Evolutionary conservation across 1,139 yeast genomes (phyloP), one percentile per base, ranked within the genome.

Genomic region (Geotrichum phurueaensis): DNA sequence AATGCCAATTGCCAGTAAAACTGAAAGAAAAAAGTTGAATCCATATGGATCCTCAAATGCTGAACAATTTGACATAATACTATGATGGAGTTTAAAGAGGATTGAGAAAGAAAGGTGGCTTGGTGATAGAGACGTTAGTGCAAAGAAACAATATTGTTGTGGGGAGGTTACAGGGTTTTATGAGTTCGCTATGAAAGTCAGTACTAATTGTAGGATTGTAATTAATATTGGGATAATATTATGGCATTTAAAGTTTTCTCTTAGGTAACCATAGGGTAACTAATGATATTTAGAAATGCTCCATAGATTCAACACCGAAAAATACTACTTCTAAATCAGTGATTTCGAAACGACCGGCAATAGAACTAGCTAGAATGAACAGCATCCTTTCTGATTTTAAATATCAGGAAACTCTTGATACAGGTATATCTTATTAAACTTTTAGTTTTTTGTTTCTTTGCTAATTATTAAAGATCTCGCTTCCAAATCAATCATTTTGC

Each of bases 1-100:
- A 29, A 90, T 87, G 3, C 94, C 96, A 1, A 82, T 60, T 0
- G 92, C 84, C 53, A 88, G 79, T 9, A 76, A 63, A 0, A 83
- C 65, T 62, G 87, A 83, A 23, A 86, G 69, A 6, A 75, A 70
- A 58, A 86, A 79, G 67, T 81, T 83, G 52, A 65, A 31, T 1
- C 48, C 56, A 50, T 56, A 58, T 1, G 63, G 59, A 10, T 25
- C 45, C 18, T 54, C 53, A 43, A 53, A 61, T 20, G 54, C 50
- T 18, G 61, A 54, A 33, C 63, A 60, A 18, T 15, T 39, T 39
- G 12, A 18, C 45, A 39, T 39, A n/a, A 15, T 20, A 23, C 29
- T 6, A 48, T 20, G 13, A 48, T 12, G n/a, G 15, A 15, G 45
- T n/a, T 39, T 15, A n/a, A 39, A 5, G 20, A 6, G 20, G 6